A percentile compares a stretch with the other conserved stretches of the same genome.
Conservation (phyloP, 1,284 basidiomycete species). For the Ceratobasidium sp. region DNA sequence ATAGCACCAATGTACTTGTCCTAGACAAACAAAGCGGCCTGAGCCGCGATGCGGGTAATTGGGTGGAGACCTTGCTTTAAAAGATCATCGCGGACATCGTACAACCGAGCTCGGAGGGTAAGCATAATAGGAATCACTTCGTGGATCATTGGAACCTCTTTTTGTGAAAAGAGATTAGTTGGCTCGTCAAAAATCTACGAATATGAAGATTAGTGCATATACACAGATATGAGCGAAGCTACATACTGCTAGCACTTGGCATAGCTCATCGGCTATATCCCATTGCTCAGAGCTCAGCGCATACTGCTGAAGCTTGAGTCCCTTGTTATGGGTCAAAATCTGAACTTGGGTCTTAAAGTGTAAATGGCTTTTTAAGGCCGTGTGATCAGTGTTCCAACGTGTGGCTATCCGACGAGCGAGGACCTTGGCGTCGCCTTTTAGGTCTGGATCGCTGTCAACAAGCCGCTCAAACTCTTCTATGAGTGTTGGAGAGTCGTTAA, state of each 20-base stretch:
- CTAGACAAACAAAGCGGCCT: not conserved
- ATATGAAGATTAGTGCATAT: not conserved
- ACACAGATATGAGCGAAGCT: not conserved
- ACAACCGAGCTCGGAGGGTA: not conserved
- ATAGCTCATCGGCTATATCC: conserved; percentile 5
- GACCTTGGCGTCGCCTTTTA: conserved; percentile 1
- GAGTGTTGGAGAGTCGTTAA: conserved; percentile 1
- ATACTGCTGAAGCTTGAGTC: not conserved
- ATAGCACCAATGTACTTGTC: conserved; percentile 29
- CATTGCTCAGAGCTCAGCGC: conserved; percentile 4
- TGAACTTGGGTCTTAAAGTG: conserved; percentile 12
- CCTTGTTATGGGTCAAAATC: not conserved
- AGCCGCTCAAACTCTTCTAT: not conserved
- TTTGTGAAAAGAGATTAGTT: conserved; percentile 13
- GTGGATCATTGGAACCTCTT: conserved; percentile 12
- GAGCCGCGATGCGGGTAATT: conserved; percentile 20
- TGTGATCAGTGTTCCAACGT: conserved; percentile 24
- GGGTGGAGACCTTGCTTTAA: not conserved
- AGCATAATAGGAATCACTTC: not conserved
- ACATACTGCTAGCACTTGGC: not conserved
- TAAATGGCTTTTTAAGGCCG: conserved; percentile 12
- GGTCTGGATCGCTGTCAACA: not conserved
- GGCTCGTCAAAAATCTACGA: conserved; percentile 22
- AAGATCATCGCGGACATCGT: conserved; percentile 1
- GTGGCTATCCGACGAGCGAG: conserved; percentile 13